Evolutionary conservation across 805 yeast species (phyloP).

Genomic region (Yamadazyma paraphyllophila): DNA sequence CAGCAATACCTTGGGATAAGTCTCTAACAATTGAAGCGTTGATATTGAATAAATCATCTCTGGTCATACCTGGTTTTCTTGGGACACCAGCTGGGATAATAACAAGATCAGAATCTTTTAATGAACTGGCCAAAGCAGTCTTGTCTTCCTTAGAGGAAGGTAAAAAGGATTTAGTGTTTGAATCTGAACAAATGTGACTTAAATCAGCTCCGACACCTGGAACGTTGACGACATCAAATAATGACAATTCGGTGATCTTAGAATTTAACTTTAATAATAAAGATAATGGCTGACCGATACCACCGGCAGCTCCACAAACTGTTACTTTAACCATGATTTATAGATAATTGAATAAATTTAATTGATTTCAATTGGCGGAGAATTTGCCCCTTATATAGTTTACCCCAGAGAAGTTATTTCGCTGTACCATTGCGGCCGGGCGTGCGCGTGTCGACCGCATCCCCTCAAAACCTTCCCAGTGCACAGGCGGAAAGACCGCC

Average conservation of each 20-base stretch:
- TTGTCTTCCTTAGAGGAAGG: slow-evolving; percentile 54
- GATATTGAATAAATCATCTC: slow-evolving; percentile 83
- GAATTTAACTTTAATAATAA: slow-evolving; percentile 72
- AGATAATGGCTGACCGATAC: slow-evolving; percentile 91
- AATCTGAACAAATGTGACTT: slow-evolving; percentile 74
- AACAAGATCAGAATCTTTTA: slow-evolving; percentile 47
- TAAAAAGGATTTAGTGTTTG: slow-evolving; percentile 56
- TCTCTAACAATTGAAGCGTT: slow-evolving; percentile 78
- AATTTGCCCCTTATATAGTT: slow-evolving; percentile 8
- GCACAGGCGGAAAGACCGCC: not conserved
- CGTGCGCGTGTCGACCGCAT: not conserved
- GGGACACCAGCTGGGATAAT: slow-evolving; percentile 86
- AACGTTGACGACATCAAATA: slow-evolving; percentile 80
- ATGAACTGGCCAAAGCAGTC: slow-evolving; percentile 44
- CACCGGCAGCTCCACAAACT: slow-evolving; percentile 90
- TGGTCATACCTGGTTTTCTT: slow-evolving; percentile 92
- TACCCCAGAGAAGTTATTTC: slow-evolving; percentile 9
- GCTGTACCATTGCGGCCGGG: not conserved
- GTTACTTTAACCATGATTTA: slow-evolving; percentile 62
- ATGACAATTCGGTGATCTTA: slow-evolving; percentile 60
- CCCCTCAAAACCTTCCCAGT: slow-evolving; percentile 1
- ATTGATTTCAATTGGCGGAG: not conserved
- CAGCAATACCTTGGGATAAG: slow-evolving; percentile 73
- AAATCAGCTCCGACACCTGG: slow-evolving; percentile 90
- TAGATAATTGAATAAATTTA: not conserved